Evolutionary conservation across 179 eudicot genomes (phyloP).

Genomic region (Silene vulgaris): DNA sequence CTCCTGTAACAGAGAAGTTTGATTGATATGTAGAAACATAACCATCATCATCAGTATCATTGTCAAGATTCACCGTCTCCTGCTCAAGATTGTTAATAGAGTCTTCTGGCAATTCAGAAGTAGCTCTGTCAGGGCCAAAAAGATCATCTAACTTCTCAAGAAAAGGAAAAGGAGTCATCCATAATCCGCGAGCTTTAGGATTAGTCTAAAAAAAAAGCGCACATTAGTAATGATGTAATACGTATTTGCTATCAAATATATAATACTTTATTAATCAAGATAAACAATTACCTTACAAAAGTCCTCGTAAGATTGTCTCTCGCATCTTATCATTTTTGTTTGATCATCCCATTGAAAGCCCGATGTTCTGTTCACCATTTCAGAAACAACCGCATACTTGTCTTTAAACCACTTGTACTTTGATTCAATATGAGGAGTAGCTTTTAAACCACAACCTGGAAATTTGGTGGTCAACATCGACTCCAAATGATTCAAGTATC

Average conservation of each 20-base stretch:
- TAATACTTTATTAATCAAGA: background rate
- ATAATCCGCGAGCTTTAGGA: slow-evolving; percentile 19
- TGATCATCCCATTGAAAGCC: slow-evolving; percentile 23
- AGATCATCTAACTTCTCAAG: background rate
- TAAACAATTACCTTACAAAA: background rate
- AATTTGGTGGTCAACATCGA: background rate
- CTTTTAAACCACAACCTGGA: slow-evolving; percentile 15
- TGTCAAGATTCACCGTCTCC: background rate
- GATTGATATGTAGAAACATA: background rate
- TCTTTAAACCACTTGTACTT: slow-evolving; percentile 21
- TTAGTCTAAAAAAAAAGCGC: background rate
- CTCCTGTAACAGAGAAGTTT: background rate
- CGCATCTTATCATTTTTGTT: background rate
- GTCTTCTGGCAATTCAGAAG: slow-evolving; percentile 11
- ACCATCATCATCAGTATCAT: background rate
- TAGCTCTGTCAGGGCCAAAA: slow-evolving; percentile 16
- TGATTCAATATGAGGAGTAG: slow-evolving; percentile 21
- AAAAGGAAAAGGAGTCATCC: slow-evolving; percentile 6
- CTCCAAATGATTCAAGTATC: slow-evolving; percentile 11
- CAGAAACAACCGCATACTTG: slow-evolving; percentile 10
- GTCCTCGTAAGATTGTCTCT: background rate
- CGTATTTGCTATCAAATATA: too few relatives aligned
- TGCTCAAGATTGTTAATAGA: slow-evolving; percentile 12
- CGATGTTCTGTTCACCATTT: slow-evolving; percentile 6
- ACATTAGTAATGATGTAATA: too few relatives aligned